Percentiles rank a stretch among this genome's conserved stretches.
Conservation (phyloP, 352 stramenopile genomes). For the Globisporangium alternatum region DNA sequence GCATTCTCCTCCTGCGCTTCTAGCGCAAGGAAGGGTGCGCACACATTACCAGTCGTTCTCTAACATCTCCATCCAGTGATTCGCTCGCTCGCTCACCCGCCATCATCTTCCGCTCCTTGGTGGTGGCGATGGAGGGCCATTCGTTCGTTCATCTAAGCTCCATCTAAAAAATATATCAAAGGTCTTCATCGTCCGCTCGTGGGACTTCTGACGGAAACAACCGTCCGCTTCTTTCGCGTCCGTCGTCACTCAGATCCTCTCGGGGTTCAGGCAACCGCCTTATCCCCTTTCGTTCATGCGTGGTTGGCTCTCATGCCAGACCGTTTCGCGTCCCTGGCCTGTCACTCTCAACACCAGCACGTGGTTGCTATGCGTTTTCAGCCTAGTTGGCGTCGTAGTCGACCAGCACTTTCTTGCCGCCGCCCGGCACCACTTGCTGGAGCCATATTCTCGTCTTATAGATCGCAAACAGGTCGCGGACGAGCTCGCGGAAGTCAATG, state of each 20-base stretch:
- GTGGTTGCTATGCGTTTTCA: slow-evolving; percentile 12
- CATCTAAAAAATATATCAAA: slow-evolving; percentile 13
- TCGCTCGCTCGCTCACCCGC: background rate
- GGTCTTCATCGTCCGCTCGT: background rate
- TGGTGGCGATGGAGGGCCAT: background rate
- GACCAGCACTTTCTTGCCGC: slow-evolving; percentile 63
- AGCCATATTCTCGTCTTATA: slow-evolving; percentile 99
- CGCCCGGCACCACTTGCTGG: slow-evolving; percentile 89
- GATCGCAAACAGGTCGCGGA: slow-evolving; percentile 97
- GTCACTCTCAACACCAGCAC: background rate
- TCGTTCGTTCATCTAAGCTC: slow-evolving; percentile 8
- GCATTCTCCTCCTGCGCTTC: background rate
- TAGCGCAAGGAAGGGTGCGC: slow-evolving; percentile 4
- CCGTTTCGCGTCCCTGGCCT: background rate
- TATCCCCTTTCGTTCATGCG: background rate
- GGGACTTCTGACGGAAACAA: background rate
- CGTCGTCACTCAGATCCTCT: background rate
- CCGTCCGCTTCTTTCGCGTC: background rate
- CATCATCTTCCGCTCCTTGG: background rate
- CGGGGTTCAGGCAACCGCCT: background rate
- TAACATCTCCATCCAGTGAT: slow-evolving; percentile 42
- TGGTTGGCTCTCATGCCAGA: background rate
- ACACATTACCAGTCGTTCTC: slow-evolving; percentile 28
- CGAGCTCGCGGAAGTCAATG: slow-evolving; percentile 98
- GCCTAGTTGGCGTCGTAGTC: slow-evolving; percentile 58